Percentiles rank a stretch among this genome's conserved stretches.
Evolutionary conservation across 2,329 filamentous ascomycete genomes (phyloP).

Genomic region (Venturia nashicola): DNA sequence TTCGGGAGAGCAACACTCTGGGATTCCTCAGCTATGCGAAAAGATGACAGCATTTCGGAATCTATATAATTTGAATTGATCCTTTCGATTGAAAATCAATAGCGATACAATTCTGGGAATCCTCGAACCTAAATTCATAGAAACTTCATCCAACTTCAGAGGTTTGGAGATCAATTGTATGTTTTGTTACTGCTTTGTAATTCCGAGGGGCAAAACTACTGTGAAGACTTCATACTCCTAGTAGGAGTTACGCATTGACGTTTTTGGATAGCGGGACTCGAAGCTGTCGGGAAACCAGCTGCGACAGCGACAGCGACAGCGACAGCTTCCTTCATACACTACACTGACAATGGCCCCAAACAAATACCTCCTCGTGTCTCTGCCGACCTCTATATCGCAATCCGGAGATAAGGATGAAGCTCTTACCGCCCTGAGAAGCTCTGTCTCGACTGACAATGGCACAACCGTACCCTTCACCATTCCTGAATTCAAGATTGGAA

Average conservation of each 20-base stretch:
- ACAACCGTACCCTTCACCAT: constrained; percentile 66
- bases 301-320: neutral
- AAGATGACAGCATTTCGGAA: no score
- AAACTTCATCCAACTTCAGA: no score
- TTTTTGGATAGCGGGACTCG: neutral
- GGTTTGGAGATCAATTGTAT: no score
- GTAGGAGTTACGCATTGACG: neutral
- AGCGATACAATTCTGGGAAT: no score
- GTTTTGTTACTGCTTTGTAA: no score
- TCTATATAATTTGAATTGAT: no score
- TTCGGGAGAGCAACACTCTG: neutral
- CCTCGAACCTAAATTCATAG: no score
- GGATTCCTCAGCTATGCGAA: no score
- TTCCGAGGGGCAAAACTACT: no score
- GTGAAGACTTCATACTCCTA: no score
- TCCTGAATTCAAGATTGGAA: constrained; percentile 95
- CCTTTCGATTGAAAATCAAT: no score
- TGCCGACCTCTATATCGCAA: constrained; percentile 77
- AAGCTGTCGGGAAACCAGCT: neutral
- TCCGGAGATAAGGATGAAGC: constrained; percentile 72
- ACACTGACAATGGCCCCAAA: constrained; percentile 25
- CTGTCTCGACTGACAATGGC: constrained; percentile 62
- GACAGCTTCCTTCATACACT: neutral
- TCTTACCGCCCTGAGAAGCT: constrained; percentile 60
- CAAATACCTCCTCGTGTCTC: constrained; percentile 79